Evolutionary conservation across 2,329 filamentous ascomycete genomes (phyloP).

Genomic region (Bisporella sp.): DNA sequence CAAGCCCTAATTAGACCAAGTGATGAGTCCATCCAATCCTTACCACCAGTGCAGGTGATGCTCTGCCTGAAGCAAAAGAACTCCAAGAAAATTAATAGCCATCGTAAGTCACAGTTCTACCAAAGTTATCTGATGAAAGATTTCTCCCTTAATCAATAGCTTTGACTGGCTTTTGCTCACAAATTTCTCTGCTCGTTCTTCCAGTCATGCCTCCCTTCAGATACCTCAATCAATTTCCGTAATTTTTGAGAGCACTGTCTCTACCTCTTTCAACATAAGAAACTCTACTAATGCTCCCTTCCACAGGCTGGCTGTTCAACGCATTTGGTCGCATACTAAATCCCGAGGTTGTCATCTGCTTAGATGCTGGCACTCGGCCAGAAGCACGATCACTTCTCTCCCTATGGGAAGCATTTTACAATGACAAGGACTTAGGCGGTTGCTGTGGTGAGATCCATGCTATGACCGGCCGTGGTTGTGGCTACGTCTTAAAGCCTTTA

Average conservation of each 20-base stretch:
- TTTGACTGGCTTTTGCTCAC: no score
- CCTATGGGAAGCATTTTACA: slow-evolving; percentile 18
- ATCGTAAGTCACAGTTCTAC: slow-evolving; percentile 2
- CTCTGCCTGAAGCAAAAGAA: slow-evolving; percentile 22
- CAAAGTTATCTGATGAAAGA: no score
- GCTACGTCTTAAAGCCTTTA: slow-evolving; percentile 18
- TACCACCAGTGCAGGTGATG: slow-evolving; percentile 14
- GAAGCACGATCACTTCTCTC: slow-evolving; percentile 14
- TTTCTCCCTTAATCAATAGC: no score
- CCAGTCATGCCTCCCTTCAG: no score
- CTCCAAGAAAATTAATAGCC: slow-evolving; percentile 20
- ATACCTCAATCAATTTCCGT: no score
- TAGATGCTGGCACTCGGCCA: slow-evolving; percentile 20
- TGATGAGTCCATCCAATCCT: neutral
- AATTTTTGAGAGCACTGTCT: no score
- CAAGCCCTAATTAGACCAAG: neutral
- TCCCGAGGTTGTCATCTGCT: slow-evolving; percentile 14
- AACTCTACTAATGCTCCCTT: no score
- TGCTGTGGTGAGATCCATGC: slow-evolving; percentile 21
- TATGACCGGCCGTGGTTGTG: slow-evolving; percentile 29
- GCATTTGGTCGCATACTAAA: slow-evolving; percentile 18
- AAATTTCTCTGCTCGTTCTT: no score
- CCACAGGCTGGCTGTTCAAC: slow-evolving; percentile 13
- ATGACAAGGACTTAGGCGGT: slow-evolving; percentile 16
- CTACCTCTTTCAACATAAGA: no score